Evolutionary conservation across 441 rosid species (phyloP).

Genomic region (Bocquillonia castaneifolia): DNA sequence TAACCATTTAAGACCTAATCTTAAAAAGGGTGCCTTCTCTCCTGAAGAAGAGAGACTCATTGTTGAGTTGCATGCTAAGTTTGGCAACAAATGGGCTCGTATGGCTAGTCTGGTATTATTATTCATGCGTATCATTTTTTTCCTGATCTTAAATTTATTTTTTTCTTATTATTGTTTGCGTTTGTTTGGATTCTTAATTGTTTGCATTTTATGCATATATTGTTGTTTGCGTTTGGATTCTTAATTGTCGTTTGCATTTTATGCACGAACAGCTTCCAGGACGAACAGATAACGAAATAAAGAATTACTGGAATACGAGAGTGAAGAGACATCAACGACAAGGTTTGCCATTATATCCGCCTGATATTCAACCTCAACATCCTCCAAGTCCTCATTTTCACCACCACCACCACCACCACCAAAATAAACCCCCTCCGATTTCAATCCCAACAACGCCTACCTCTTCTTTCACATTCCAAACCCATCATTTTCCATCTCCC

Average conservation of each 20-base stretch:
- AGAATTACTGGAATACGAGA: conserved; percentile 90
- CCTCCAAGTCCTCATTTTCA: conserved; percentile 19
- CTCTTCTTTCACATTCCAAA: conserved; percentile 26
- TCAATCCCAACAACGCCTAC: background rate
- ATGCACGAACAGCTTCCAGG: conserved; percentile 59
- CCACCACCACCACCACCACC: background rate
- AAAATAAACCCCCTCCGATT: background rate
- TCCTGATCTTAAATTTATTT: background rate
- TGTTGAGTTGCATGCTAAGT: conserved; percentile 68
- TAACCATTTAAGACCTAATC: conserved; percentile 72
- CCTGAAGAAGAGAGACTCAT: conserved; percentile 70
- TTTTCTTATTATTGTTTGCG: background rate
- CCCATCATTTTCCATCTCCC: conserved; percentile 24
- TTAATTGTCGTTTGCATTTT: background rate
- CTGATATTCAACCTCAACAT: conserved; percentile 48
- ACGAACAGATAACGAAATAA: conserved; percentile 88
- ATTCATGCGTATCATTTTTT: background rate
- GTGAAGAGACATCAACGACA: conserved; percentile 76
- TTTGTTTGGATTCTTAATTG: background rate
- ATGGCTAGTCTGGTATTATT: conserved; percentile 72
- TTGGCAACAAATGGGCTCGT: conserved; percentile 95
- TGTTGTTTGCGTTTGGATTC: background rate
- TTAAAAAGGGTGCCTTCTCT: conserved; percentile 74
- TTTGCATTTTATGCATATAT: background rate
- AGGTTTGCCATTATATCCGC: conserved; percentile 79